A percentile compares a stretch with the other conserved stretches of the same genome.
These are phyloP conservation scores for Picea glauca DNA, from an alignment of 75 land plant species.

Conservation along the genomic window DNA sequence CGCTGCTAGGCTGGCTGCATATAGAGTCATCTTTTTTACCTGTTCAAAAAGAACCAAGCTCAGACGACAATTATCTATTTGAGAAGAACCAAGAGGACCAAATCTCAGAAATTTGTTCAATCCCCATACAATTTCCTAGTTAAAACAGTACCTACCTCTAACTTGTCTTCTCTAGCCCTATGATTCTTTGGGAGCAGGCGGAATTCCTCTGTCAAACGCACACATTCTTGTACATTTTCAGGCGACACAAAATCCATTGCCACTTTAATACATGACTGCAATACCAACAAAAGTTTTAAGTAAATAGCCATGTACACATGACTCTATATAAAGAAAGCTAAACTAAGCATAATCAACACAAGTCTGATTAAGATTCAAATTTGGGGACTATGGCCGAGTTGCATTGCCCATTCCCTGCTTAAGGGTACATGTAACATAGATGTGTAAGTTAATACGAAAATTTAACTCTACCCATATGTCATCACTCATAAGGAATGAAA, in stretches of 20 bases:
- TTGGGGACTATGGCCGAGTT: too few species aligned
- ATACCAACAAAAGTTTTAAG: neutral
- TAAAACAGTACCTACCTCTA: slow-evolving; percentile 54
- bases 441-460: too few species aligned
- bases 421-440: too few species aligned
- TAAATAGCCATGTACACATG: neutral
- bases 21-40: slow-evolving; percentile 49
- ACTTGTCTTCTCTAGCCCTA: slow-evolving; percentile 57
- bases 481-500: too few species aligned
- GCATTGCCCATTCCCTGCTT: too few species aligned
- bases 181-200: slow-evolving; percentile 50
- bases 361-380: too few species aligned
- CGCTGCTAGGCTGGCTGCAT: slow-evolving; percentile 32
- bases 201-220: slow-evolving; percentile 46
- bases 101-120: neutral
- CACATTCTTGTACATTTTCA: slow-evolving; percentile 52
- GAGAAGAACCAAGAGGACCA: neutral
- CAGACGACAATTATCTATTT: neutral
- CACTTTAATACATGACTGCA: slow-evolving; percentile 68
- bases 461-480: too few species aligned
- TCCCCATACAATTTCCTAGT: neutral
- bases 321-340: neutral
- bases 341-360: neutral
- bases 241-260: slow-evolving; percentile 68
- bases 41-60: slow-evolving; percentile 10